A percentile compares a stretch with the other conserved stretches of the same genome.
Evolutionary conservation across 1,139 yeast genomes (phyloP).

Genomic region (Lodderomyces margitis): DNA sequence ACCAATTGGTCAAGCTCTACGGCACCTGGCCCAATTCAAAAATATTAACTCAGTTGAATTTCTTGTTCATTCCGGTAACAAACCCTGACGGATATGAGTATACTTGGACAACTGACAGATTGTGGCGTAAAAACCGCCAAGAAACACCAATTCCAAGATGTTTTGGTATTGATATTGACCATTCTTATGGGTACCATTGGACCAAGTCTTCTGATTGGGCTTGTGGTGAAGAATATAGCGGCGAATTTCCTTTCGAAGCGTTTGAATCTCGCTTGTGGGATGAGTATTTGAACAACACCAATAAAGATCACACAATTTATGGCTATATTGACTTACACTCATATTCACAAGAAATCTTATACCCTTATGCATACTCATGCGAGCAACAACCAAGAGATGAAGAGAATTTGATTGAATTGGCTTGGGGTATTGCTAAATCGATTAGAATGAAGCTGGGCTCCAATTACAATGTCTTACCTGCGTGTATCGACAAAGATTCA

Average conservation of each 20-base stretch:
- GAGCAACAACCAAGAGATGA: conserved; percentile 70
- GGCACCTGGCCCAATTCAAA: conserved; percentile 35
- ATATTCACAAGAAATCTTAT: conserved; percentile 77
- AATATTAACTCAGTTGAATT: conserved; percentile 53
- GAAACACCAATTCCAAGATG: conserved; percentile 66
- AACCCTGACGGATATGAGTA: conserved; percentile 91
- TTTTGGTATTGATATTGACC: conserved; percentile 83
- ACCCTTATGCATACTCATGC: conserved; percentile 83
- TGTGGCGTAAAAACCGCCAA: conserved; percentile 91
- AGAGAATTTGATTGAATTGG: conserved; percentile 76
- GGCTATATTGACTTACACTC: conserved; percentile 85
- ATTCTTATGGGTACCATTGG: conserved; percentile 79
- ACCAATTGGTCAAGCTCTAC: conserved; percentile 53
- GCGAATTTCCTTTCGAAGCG: conserved; percentile 75
- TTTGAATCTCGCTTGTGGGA: conserved; percentile 67
- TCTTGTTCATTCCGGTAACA: conserved; percentile 74
- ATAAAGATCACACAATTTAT: conserved; percentile 57
- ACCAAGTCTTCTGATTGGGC: conserved; percentile 61
- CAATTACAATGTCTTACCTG: conserved; percentile 66
- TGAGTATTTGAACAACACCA: conserved; percentile 59
- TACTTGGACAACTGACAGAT: conserved; percentile 74
- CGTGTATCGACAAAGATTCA: conserved; percentile 74
- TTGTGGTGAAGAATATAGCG: conserved; percentile 82
- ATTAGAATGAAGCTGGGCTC: conserved; percentile 64
- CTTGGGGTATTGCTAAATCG: conserved; percentile 76